Percentiles rank a stretch among this genome's conserved stretches.
Conservation (phyloP, 2,329 filamentous ascomycete genomes). For the Botrytis porri region DNA sequence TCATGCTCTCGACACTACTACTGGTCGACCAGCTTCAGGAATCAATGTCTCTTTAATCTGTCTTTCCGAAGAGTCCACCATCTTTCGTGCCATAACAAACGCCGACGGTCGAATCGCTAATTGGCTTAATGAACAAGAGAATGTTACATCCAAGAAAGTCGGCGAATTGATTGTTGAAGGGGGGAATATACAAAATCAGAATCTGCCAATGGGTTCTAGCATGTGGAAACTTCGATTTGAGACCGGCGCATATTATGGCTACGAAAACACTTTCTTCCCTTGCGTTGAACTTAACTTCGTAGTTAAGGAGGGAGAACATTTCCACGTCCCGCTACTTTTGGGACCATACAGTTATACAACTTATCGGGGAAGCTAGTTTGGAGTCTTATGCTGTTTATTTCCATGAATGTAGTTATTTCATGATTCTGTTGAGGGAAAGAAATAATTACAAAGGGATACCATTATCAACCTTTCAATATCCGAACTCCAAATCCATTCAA, state of each 20-base stretch:
- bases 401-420: constrained; percentile 13
- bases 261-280: constrained; percentile 56
- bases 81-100: constrained; percentile 69
- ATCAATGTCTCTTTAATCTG: constrained; percentile 55
- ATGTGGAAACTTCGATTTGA: constrained; percentile 71
- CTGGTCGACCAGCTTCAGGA: constrained; percentile 63
- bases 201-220: constrained; percentile 33
- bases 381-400: not conserved
- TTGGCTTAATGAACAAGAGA: constrained; percentile 47
- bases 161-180: constrained; percentile 22
- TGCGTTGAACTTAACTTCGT: constrained; percentile 55
- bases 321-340: constrained; percentile 75
- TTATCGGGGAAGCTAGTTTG: constrained; percentile 65
- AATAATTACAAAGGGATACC: constrained; percentile 15
- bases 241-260: constrained; percentile 68
- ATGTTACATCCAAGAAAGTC: constrained; percentile 4
- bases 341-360: constrained; percentile 80
- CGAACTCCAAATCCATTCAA: constrained; percentile 11
- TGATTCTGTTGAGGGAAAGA: not conserved
- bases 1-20: constrained; percentile 81
- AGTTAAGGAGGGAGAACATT: constrained; percentile 58
- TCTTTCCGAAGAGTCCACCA: constrained; percentile 35
- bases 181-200: constrained; percentile 12
- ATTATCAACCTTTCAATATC: constrained; percentile 15
- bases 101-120: constrained; percentile 69